phyloP scores from a whole-genome alignment of 2,329 filamentous ascomycete genomes.

The Aspergillus puulaauensis region DNA sequence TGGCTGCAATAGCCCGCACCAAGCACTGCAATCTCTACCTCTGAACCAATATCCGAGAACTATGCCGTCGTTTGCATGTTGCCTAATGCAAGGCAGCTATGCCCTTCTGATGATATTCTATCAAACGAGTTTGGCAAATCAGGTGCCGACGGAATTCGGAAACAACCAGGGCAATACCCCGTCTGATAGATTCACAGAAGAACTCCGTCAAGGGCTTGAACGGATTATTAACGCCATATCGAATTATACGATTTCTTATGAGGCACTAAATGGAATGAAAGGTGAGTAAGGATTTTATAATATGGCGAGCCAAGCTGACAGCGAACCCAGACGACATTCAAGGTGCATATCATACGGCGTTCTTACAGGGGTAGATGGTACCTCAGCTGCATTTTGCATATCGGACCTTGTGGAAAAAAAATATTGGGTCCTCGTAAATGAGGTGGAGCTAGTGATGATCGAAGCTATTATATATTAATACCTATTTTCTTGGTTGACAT shows the following conservation, averaged over 20 bases:
- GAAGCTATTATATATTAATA: background rate
- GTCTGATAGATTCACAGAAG: conserved; percentile 33
- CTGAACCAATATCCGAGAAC: conserved; percentile 37
- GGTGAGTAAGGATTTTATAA: conserved; percentile 24
- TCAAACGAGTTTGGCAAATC: conserved; percentile 40
- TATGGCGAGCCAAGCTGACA: background rate
- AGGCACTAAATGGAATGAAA: conserved; percentile 46
- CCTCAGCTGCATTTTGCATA: conserved; percentile 3
- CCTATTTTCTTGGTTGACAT: background rate
- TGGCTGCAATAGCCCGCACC: conserved; percentile 15
- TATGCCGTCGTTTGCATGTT: conserved; percentile 49
- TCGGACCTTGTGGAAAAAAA: background rate
- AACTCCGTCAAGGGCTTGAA: conserved; percentile 38
- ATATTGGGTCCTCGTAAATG: background rate
- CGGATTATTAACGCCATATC: conserved; percentile 36
- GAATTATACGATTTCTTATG: conserved; percentile 44
- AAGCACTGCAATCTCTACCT: conserved; percentile 17
- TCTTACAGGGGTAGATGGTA: conserved; percentile 26
- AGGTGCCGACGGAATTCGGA: conserved; percentile 25
- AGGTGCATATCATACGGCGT: conserved; percentile 44
- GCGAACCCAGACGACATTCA: conserved; percentile 39
- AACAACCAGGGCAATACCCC: conserved; percentile 23
- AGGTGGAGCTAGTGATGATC: background rate
- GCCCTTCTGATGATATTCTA: conserved; percentile 48
- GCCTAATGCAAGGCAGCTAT: conserved; percentile 49